Percentiles rank a stretch among this genome's conserved stretches.
Conservation (phyloP, 2,329 filamentous ascomycete genomes). For the Fusarium bulbicola region DNA sequence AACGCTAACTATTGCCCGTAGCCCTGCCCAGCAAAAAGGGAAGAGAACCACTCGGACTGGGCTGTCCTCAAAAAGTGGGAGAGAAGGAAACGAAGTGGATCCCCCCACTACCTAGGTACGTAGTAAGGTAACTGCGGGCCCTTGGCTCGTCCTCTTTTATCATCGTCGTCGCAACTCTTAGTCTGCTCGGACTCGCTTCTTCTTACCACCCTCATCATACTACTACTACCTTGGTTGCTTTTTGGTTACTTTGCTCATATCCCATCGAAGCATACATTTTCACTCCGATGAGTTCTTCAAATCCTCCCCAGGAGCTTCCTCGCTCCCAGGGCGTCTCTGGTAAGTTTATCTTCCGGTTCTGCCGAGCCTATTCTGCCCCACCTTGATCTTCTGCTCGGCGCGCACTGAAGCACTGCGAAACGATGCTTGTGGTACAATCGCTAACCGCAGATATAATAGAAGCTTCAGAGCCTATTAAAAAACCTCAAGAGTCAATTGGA, state of each 20-base stretch:
- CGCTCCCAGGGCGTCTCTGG: slow-evolving; percentile 35
- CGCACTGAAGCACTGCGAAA: slow-evolving; percentile 12
- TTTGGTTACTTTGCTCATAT: slow-evolving; percentile 16
- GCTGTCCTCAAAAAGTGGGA: not conserved
- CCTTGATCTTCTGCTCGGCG: slow-evolving; percentile 30
- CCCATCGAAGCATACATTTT: slow-evolving; percentile 20
- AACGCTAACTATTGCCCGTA: slow-evolving; percentile 12
- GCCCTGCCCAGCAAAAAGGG: slow-evolving; percentile 4
- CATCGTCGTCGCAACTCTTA: slow-evolving; percentile 41
- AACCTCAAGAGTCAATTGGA: slow-evolving; percentile 12
- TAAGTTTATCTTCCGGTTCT: slow-evolving; percentile 40
- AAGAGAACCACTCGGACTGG: not conserved
- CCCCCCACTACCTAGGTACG: slow-evolving; percentile 42
- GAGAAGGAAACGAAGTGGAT: slow-evolving; percentile 19
- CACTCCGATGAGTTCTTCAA: slow-evolving; percentile 34
- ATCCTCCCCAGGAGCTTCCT: slow-evolving; percentile 29
- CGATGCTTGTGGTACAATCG: slow-evolving; percentile 22
- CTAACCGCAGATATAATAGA: slow-evolving; percentile 22
- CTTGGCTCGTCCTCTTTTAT: slow-evolving; percentile 41
- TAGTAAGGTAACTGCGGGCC: slow-evolving; percentile 7
- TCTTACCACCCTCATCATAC: slow-evolving; percentile 30
- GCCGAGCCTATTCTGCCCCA: slow-evolving; percentile 41
- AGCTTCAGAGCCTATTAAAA: slow-evolving; percentile 19
- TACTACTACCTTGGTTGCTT: slow-evolving; percentile 19
- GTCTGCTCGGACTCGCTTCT: slow-evolving; percentile 32